Percentiles rank a stretch among this genome's conserved stretches.
phyloP scores from a whole-genome alignment of 1,284 basidiomycete species.

The Fistulinella staudtii region DNA sequence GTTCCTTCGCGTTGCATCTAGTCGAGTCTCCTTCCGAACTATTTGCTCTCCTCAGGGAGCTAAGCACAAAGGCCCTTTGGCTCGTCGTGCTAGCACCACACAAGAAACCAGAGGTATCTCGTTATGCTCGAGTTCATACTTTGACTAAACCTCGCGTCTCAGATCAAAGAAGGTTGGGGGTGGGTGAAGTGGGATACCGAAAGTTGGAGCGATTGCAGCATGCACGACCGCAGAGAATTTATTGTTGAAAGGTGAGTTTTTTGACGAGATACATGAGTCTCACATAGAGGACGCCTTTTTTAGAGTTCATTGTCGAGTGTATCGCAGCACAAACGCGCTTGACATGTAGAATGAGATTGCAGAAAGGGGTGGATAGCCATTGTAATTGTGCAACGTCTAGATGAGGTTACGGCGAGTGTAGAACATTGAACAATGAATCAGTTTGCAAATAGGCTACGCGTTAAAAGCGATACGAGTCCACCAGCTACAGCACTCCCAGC shows the following conservation, averaged over 20 bases:
- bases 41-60: constrained; percentile 59
- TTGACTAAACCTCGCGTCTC: neutral
- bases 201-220: constrained; percentile 47
- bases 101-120: constrained; percentile 64
- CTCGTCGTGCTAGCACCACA: constrained; percentile 68
- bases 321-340: constrained; percentile 22
- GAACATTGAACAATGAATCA: constrained; percentile 12
- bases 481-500: constrained; percentile 29
- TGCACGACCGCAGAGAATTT: constrained; percentile 43
- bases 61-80: constrained; percentile 60
- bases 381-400: neutral
- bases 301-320: constrained; percentile 31
- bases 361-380: constrained; percentile 5
- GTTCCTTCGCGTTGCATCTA: constrained; percentile 72
- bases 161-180: constrained; percentile 75
- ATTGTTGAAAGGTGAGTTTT: constrained; percentile 51
- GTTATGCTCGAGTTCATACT: neutral
- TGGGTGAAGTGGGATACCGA: constrained; percentile 66
- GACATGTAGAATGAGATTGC: neutral
- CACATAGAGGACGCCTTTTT: neutral
- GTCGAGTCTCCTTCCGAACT: constrained; percentile 58
- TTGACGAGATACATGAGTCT: neutral
- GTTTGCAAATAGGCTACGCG: constrained; percentile 17
- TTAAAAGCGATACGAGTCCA: constrained; percentile 22
- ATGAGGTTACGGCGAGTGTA: constrained; percentile 5